Base-by-base conservation (phyloP, 2,329 filamentous ascomycete species). In the Teratosphaeria epicoccoides region DNA sequence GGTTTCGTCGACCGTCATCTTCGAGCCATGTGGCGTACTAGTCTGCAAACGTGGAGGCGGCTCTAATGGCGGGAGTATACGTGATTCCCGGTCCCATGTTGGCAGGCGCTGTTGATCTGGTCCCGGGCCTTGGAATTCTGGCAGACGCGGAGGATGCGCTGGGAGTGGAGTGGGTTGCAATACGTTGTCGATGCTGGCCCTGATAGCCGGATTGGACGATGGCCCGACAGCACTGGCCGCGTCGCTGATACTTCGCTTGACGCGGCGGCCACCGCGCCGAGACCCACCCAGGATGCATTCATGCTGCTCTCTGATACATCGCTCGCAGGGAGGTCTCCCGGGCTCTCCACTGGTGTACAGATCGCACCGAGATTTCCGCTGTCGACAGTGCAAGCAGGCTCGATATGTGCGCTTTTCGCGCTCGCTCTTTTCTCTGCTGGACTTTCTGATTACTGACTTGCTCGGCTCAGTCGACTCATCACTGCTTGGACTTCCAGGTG, bases 361-460 rank as follows among this genome's bases (percentile, higher is more conserved):
- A 49, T 66, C 63, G 52, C 63, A 66, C 37, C 63, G 55, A n/a
- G 59, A 61, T 53, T 66, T 66, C n/a, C 63, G 52, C 55, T 64
- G 62, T 44, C 63, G 55, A 50, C 63, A 65, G 49, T 66, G 63
- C 28, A 66, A 50, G 52, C 63, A 66, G 6, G 63, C 63, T 10
- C 63, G 52, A 55, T 66, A 65, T 10, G 63, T 66, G 20, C 63
- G 58, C 52, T 66, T 66, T 33, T 66, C 63, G 12, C 63, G 61
- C 54, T 66, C 61, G 40, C 46, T 54, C 17, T 52, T 51, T 11
- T 49, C 50, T 28, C 46, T 37, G 24, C 29, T 47, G 7, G 57
- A 59, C 49, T 57, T 24, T 17, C 44, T 54, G 33, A 40, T 17
- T 44, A 22, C 24, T 45, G 50, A 49, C 26, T 40, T 40, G 33